Evolutionary conservation across 75 land plant species (phyloP), one percentile per base, ranked within the genome.

Genomic region (Pinus taeda): DNA sequence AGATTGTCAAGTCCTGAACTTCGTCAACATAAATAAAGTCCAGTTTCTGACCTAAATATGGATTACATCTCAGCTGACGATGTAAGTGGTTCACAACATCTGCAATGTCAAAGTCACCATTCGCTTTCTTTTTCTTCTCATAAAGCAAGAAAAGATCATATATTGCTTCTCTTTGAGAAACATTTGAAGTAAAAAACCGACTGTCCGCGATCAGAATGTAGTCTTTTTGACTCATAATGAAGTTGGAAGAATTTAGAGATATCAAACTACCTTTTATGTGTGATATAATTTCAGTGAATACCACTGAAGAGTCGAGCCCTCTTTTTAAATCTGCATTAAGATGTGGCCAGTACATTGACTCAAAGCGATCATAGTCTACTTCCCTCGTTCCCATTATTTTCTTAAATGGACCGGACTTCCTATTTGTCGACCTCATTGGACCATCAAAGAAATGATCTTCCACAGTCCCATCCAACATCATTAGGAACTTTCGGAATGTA

Each of bases 21-120:
- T 92, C 95, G 78, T 92, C 95, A 62, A 92, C 76, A 77, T 88
- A 92, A 12, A 92, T 78, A 83, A 90, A 92, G 76, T 92, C 82
- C 59, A 90, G 59, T 62, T 73, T 49, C 29, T 80, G 74, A 15
- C 92, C 86, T 37, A 1, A 9, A 76, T 77, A 89, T 11, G 67
- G 79, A 70, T 73, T 76, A 71, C 12, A 3, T 18, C 37, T 39
- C 14, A 92, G 81, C 62, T 86, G 86, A 0, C 4, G 42, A 78
- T 88, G 90, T 67, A 92, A 79, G 74, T 90, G 82, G 57, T 53
- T 83, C 2, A 92, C 93, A 6, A 87, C 55, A 80, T 92, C 92
- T 49, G 89, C 80, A 63, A 90, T 58, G 74, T 92, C 95, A 83
- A 82, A 92, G 24, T 84, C 85, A 39, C 87, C 77, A 65, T 58